Evolutionary conservation across 129 eudicot species (phyloP).

Genomic region (Helianthus tuberosus): DNA sequence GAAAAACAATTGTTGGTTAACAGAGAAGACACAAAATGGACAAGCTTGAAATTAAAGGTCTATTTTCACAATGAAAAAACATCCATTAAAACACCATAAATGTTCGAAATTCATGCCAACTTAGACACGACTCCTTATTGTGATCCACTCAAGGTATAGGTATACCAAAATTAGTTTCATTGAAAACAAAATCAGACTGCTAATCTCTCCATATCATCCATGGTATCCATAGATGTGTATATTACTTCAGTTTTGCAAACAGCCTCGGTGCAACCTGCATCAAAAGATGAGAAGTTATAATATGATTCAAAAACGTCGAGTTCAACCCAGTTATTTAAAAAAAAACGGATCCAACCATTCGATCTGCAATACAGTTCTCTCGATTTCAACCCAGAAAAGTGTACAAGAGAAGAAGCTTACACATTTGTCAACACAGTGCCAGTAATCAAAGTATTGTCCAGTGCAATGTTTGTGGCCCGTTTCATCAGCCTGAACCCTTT

Average conservation of each 20-base stretch:
- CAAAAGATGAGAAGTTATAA: not conserved
- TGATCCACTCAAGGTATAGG: constrained; percentile 32
- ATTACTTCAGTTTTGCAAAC: constrained; percentile 62
- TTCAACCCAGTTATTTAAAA: not conserved
- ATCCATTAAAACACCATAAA: constrained; percentile 23
- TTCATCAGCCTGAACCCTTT: constrained; percentile 81
- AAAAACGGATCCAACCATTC: not conserved
- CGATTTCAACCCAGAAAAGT: not conserved
- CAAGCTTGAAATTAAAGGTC: not conserved
- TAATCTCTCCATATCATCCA: constrained; percentile 14
- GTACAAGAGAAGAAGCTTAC: constrained; percentile 43
- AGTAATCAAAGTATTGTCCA: constrained; percentile 90
- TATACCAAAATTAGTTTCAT: constrained; percentile 32
- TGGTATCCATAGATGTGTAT: not conserved
- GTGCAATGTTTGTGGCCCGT: constrained; percentile 91
- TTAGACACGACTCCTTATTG: constrained; percentile 50
- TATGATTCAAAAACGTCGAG: not conserved
- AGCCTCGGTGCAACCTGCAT: constrained; percentile 80
- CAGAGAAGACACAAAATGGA: not conserved
- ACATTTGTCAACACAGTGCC: constrained; percentile 85
- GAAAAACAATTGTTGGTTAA: not conserved
- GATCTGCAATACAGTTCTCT: not conserved
- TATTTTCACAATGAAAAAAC: not conserved
- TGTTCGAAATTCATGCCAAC: constrained; percentile 25
- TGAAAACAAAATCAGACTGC: constrained; percentile 20